Evolutionary conservation across 169 alveolate genomes (phyloP), one percentile per base, ranked within the genome.

Genomic region (Babesia bigemina): DNA sequence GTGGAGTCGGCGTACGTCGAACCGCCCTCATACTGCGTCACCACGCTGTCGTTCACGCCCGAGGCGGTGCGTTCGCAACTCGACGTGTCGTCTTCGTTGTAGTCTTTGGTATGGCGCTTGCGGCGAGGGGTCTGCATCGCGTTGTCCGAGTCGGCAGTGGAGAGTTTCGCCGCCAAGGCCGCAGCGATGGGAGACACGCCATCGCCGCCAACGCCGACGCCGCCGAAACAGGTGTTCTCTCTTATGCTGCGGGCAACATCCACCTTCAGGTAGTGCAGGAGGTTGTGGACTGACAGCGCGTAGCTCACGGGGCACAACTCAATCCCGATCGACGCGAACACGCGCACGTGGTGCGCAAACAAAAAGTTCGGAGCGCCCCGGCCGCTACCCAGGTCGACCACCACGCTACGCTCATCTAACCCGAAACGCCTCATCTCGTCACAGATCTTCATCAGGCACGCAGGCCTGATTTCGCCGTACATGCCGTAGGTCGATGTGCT

Each of bases 401-500:
- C 65, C 28, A 92, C 91, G 65, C 94, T 84, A 63, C 62, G 69
- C 48, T 91, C 88, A 63, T 92, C 96, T 21, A 88, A 57, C 0
- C 96, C 96, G 73, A 77, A 92, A 28, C 85, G 88, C 52, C 52
- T 45, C 86, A 92, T 87, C 58, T 70, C 86, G 21, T 56, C 74
- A 70, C 91, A 92, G 39, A 92, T 78, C 70, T 59, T 75, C 62
- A 73, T 56, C 16, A 92, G 63, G 47, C 92, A 77, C 56, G 88
- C 76, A 33, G 84, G 91, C 29, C 83, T 71, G 67, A 89, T 92
- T 69, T 92, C 96, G 2, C 96, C 96, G 82, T 92, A 92, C 96
- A 92, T 92, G 14, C 96, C 96, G 24, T 88, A 95, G 36, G 93
- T 92, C 10, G 96, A 92, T 3, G 96, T 91, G 50, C 79, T 66